phyloP scores from a whole-genome alignment of 805 yeast species.

The Brettanomyces naardenensis region DNA sequence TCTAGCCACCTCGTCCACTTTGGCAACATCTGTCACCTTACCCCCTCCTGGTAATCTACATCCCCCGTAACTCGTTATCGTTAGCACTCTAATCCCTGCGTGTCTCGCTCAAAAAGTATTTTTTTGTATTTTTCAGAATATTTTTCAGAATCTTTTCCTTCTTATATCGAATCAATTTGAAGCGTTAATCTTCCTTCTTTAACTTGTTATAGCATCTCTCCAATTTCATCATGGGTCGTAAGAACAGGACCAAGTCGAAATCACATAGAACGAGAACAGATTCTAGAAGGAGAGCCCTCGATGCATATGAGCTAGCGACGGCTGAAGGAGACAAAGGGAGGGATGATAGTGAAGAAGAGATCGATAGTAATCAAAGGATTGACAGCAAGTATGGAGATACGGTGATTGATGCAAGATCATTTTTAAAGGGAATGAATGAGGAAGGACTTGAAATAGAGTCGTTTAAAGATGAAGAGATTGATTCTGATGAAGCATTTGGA shows the following conservation, averaged over 20 bases:
- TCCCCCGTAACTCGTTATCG: too few species aligned
- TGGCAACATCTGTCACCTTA: too few species aligned
- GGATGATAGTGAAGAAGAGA: slow-evolving; percentile 2
- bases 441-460: slow-evolving; percentile 23
- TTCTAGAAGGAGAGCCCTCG: slow-evolving; percentile 15
- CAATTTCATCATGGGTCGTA: slow-evolving; percentile 6
- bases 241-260: slow-evolving; percentile 8
- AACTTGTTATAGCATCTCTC: too few species aligned
- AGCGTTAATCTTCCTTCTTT: too few species aligned
- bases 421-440: slow-evolving; percentile 12
- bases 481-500: slow-evolving; percentile 82
- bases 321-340: slow-evolving; percentile 10
- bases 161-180: too few species aligned
- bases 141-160: too few species aligned
- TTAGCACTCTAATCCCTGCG: too few species aligned
- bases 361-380: background rate
- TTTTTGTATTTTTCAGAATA: too few species aligned
- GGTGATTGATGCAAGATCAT: slow-evolving; percentile 28
- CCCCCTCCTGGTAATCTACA: too few species aligned
- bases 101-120: too few species aligned
- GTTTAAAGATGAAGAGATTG: slow-evolving; percentile 31
- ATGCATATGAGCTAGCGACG: slow-evolving; percentile 24
- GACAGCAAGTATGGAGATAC: slow-evolving; percentile 16
- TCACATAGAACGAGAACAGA: slow-evolving; percentile 2
- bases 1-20: too few species aligned